Conservation (phyloP, 805 yeast species). For the Blastobotrys terrestris region DNA sequence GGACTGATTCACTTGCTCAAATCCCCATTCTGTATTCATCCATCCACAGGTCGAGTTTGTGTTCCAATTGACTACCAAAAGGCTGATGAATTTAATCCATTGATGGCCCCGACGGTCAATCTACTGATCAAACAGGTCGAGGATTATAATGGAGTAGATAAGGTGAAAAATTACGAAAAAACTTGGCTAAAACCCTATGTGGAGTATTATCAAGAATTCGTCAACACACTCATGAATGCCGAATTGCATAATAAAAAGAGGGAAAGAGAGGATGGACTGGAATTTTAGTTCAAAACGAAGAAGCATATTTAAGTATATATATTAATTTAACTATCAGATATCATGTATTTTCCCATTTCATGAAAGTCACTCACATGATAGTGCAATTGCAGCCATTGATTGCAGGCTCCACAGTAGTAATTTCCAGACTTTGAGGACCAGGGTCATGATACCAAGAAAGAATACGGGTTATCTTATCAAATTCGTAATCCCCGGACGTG, state of each 20-base stretch:
- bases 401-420: slow-evolving; percentile 1
- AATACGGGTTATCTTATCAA: slow-evolving; percentile 46
- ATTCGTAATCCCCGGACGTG: slow-evolving; percentile 51
- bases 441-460: slow-evolving; percentile 63
- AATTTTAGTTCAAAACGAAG: too few species aligned
- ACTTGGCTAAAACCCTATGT: slow-evolving; percentile 69
- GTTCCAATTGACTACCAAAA: slow-evolving; percentile 54
- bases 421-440: slow-evolving; percentile 10
- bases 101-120: slow-evolving; percentile 68
- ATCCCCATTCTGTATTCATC: slow-evolving; percentile 96
- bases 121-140: slow-evolving; percentile 61
- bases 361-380: neutral
- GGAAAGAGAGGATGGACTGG: slow-evolving; percentile 32
- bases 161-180: slow-evolving; percentile 46
- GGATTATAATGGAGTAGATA: slow-evolving; percentile 16
- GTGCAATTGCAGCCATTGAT: neutral
- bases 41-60: slow-evolving; percentile 91
- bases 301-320: too few species aligned
- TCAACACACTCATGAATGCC: slow-evolving; percentile 48
- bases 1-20: slow-evolving; percentile 87
- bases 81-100: slow-evolving; percentile 61
- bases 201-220: slow-evolving; percentile 59
- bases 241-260: slow-evolving; percentile 42
- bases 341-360: neutral
- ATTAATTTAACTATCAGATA: too few species aligned